Evolutionary conservation across 768 basidiomycete species (phyloP).

Genomic region (Suillus alpinus): DNA sequence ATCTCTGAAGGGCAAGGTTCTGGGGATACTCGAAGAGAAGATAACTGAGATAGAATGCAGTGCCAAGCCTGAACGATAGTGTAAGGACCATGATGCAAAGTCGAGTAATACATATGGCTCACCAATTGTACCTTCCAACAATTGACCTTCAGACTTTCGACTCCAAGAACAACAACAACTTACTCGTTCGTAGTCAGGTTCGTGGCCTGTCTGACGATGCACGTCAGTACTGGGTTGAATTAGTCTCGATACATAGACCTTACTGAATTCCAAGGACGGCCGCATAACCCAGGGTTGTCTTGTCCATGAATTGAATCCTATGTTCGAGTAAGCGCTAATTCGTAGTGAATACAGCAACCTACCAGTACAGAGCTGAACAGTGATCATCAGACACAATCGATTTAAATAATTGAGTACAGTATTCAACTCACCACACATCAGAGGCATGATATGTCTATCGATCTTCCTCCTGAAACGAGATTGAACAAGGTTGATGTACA

Average conservation of each 20-base stretch:
- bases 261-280: constrained; percentile 65
- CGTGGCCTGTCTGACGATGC: constrained; percentile 43
- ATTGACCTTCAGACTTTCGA: not conserved
- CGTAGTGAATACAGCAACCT: constrained; percentile 3
- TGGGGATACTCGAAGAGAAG: constrained; percentile 68
- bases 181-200: constrained; percentile 63
- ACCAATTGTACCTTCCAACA: constrained; percentile 57
- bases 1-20: constrained; percentile 59
- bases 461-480: constrained; percentile 44
- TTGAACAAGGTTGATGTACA: not conserved
- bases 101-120: constrained; percentile 7
- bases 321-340: not conserved
- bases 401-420: not conserved
- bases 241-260: constrained; percentile 9
- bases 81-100: not conserved
- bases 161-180: constrained; percentile 14
- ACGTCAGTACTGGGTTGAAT: not conserved
- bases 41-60: constrained; percentile 64
- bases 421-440: constrained; percentile 59
- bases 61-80: constrained; percentile 52
- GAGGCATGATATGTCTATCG: constrained; percentile 56
- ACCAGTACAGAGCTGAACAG: constrained; percentile 52
- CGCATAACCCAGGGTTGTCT: constrained; percentile 58
- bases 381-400: constrained; percentile 1
- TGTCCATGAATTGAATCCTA: constrained; percentile 73